Base-by-base conservation (phyloP, 106 monocot species). In the Amphibolis antarctica region DNA sequence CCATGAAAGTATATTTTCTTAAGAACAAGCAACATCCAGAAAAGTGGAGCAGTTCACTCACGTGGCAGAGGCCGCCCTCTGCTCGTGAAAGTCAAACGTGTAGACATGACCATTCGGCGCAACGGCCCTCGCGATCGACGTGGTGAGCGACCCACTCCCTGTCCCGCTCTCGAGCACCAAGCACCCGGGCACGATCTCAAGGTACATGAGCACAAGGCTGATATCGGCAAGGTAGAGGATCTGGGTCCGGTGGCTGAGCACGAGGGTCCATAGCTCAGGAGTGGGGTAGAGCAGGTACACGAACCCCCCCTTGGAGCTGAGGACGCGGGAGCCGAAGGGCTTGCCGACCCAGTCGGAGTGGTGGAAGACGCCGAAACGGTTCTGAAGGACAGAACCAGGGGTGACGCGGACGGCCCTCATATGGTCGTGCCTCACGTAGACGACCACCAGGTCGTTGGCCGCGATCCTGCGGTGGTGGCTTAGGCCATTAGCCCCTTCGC, bases 11-110 rank as follows among this genome's bases (percentile, higher is more conserved):
- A 4, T 36, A 4, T 36, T 36, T 36, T 36, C 7, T 36, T 36
- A 36, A 36, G 36, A 36, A 36, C 4, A 36, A 2, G 7, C 2
- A 36, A 36, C 36, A 4, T 7, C 36, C 36, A 36, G 7, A 36
- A 10, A 44, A 61, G n/a, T 22, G 4, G 43, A 42, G 9, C 43
- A 28, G n/a, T 21, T 29, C 2, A 44, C 46, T 46, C 75, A 94
- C 94, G 89, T 87, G 29, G 86, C 96, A n/a, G 79, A 78, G 1
- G 58, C 28, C 12, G 96, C 89, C 60, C 96, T 83, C 63, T 86
- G 96, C 53, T 90, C 96, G 68, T 96, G 96, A 60, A 90, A 96
- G 46, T 96, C 96, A 60, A 90, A 96, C 44, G 90, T 96, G 55
- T 80, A 78, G 6, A 96, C 84, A 60, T 85, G 86, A 10, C 96